phyloP scores from a whole-genome alignment of 2,329 filamentous ascomycete genomes.

The Cercospora citrullina region DNA sequence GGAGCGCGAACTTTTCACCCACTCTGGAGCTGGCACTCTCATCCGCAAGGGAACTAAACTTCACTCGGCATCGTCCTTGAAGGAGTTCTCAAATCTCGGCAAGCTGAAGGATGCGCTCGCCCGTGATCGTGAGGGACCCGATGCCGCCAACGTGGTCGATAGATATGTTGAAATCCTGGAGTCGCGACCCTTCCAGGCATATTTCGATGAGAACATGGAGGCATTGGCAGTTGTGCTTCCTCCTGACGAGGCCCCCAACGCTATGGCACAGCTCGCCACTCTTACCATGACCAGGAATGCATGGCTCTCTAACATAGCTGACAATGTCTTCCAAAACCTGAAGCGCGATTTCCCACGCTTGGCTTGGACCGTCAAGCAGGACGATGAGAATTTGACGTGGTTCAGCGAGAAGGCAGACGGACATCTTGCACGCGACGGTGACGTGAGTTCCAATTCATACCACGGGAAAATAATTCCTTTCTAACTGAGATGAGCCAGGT shows the following conservation, averaged over 20 bases:
- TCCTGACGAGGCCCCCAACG: slow-evolving; percentile 62
- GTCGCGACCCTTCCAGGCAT: slow-evolving; percentile 80
- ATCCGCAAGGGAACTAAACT: slow-evolving; percentile 92
- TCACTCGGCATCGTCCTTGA: slow-evolving; percentile 67
- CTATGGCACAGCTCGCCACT: slow-evolving; percentile 82
- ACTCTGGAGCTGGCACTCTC: slow-evolving; percentile 89
- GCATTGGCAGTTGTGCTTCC: slow-evolving; percentile 87
- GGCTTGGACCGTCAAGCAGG: slow-evolving; percentile 93
- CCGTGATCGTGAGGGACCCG: slow-evolving; percentile 76
- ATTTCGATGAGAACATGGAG: slow-evolving; percentile 92
- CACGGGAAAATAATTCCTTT: neutral
- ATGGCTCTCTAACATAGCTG: slow-evolving; percentile 91
- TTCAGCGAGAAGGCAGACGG: slow-evolving; percentile 97
- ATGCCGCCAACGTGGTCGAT: slow-evolving; percentile 80
- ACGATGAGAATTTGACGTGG: slow-evolving; percentile 96
- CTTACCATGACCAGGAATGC: slow-evolving; percentile 92
- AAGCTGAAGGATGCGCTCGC: slow-evolving; percentile 81
- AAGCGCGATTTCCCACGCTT: slow-evolving; percentile 91
- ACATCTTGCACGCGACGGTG: slow-evolving; percentile 74
- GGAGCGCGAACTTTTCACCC: slow-evolving; percentile 95
- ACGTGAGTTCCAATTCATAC: slow-evolving; percentile 45
- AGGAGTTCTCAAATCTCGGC: slow-evolving; percentile 72
- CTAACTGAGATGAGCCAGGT: slow-evolving; percentile 42
- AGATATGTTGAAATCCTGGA: slow-evolving; percentile 79
- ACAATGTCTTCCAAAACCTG: slow-evolving; percentile 90